Percentiles rank a stretch among this genome's conserved stretches.
Conservation (phyloP, 2,329 filamentous ascomycete species). For the Plectosphaerella sp. region DNA sequence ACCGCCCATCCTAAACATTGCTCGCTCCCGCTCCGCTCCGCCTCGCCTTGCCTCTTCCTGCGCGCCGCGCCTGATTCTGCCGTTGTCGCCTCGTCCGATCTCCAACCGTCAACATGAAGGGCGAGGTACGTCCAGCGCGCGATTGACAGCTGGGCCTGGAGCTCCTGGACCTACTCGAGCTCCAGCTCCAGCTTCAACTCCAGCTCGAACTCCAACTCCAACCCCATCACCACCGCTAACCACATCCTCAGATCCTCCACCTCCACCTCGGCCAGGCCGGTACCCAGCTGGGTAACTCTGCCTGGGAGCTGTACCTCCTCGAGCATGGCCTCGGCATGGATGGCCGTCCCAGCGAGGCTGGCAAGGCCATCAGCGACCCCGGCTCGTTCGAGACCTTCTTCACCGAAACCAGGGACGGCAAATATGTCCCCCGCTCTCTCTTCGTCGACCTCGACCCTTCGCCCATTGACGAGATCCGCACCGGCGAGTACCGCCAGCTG, state of each 20-base stretch:
- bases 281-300: slow-evolving; percentile 70
- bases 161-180: not conserved
- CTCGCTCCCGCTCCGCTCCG: slow-evolving; percentile 6
- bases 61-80: slow-evolving; percentile 28
- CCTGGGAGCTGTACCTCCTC: slow-evolving; percentile 74
- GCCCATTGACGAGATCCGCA: slow-evolving; percentile 70
- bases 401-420: slow-evolving; percentile 66
- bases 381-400: slow-evolving; percentile 72
- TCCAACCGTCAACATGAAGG: slow-evolving; percentile 43
- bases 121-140: slow-evolving; percentile 41
- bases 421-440: slow-evolving; percentile 68
- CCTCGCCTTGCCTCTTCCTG: slow-evolving; percentile 18
- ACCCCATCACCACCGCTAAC: not conserved
- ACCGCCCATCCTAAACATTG: not conserved
- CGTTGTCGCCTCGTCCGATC: slow-evolving; percentile 12
- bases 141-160: not conserved
- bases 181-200: too few relatives aligned
- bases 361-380: slow-evolving; percentile 53
- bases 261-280: slow-evolving; percentile 65
- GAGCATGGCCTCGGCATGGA: slow-evolving; percentile 66
- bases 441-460: slow-evolving; percentile 71
- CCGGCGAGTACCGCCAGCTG: slow-evolving; percentile 61
- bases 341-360: slow-evolving; percentile 56
- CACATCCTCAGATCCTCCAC: slow-evolving; percentile 49
- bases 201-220: not conserved